Percentiles rank a stretch among this genome's conserved stretches.
phyloP scores from a whole-genome alignment of 148 eudicot genomes.

The Tetragonia tetragonoides region DNA sequence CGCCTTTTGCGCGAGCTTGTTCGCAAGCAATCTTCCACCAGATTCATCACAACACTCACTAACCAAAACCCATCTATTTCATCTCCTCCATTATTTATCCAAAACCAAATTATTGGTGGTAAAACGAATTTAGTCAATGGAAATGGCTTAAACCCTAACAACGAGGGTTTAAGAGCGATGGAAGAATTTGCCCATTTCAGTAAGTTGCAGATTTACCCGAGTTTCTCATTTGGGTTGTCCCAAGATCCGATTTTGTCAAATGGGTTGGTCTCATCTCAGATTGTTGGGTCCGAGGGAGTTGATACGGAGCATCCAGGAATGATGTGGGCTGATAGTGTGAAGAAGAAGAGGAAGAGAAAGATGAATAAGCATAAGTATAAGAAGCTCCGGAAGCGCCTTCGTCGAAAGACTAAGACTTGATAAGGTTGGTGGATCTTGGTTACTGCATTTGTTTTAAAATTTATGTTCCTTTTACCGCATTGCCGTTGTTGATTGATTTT shows the following conservation, averaged over 20 bases:
- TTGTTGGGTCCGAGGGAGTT: conserved; percentile 16
- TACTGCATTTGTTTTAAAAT: neutral
- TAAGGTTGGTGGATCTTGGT: conserved; percentile 14
- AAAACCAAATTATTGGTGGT: conserved; percentile 12
- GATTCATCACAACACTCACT: conserved; percentile 25
- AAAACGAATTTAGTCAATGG: conserved; percentile 22
- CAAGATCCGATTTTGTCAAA: conserved; percentile 30
- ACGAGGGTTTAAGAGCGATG: conserved; percentile 19
- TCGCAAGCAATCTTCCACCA: conserved; percentile 22
- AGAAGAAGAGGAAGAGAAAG: conserved; percentile 67
- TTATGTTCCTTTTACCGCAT: too few species aligned
- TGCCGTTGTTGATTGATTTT: neutral
- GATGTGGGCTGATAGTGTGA: conserved; percentile 67
- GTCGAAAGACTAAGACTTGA: conserved; percentile 44
- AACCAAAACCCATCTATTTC: conserved; percentile 20
- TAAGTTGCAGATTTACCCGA: conserved; percentile 36
- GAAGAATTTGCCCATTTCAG: conserved; percentile 19
- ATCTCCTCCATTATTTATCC: conserved; percentile 22
- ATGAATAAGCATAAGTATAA: conserved; percentile 59
- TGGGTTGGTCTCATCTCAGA: conserved; percentile 23
- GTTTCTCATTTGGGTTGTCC: conserved; percentile 43
- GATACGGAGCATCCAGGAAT: conserved; percentile 27
- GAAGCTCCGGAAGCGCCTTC: conserved; percentile 49
- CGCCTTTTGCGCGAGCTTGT: conserved; percentile 26
- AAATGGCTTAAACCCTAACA: conserved; percentile 22